These are phyloP conservation scores for Pseudocercospora fijiensis DNA, from an alignment of 2,329 filamentous ascomycete genomes.

Conservation along the genomic window DNA sequence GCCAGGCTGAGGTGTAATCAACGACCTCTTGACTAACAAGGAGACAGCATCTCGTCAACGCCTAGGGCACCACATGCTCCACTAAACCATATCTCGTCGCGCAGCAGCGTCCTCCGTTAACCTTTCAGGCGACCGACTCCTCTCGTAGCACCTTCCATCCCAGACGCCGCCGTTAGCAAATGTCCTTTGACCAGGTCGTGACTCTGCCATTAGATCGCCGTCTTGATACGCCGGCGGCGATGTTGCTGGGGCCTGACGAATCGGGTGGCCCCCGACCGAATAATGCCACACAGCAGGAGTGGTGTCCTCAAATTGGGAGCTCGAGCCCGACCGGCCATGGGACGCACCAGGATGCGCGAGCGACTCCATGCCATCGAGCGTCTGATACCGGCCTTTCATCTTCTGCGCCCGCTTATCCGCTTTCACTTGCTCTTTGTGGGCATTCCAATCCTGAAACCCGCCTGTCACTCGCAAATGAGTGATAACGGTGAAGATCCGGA, in stretches of 20 bases:
- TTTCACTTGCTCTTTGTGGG: slow-evolving; percentile 8
- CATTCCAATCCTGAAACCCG: slow-evolving; percentile 11
- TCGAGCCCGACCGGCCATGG: slow-evolving; percentile 1
- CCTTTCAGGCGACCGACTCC: slow-evolving; percentile 7
- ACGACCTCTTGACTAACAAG: neutral
- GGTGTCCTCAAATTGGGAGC: slow-evolving; percentile 4
- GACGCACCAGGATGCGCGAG: slow-evolving; percentile 10
- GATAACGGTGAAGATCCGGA: slow-evolving; percentile 4
- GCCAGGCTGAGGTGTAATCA: slow-evolving; percentile 3
- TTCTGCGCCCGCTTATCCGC: slow-evolving; percentile 10
- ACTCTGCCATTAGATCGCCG: slow-evolving; percentile 6
- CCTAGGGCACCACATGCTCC: neutral
- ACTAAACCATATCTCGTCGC: slow-evolving; percentile 13
- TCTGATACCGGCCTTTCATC: slow-evolving; percentile 12
- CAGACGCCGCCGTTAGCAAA: slow-evolving; percentile 3
- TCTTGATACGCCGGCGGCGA: slow-evolving; percentile 11
- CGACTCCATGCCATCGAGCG: slow-evolving; percentile 18
- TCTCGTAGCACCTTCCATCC: slow-evolving; percentile 12
- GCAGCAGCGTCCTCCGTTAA: slow-evolving; percentile 1
- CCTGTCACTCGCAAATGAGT: slow-evolving; percentile 6
- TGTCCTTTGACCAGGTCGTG: slow-evolving; percentile 2
- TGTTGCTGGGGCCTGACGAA: slow-evolving; percentile 7
- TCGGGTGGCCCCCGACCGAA: neutral
- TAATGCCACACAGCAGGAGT: neutral
- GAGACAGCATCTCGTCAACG: neutral